Base-by-base conservation (phyloP, 495 filamentous ascomycete species). In the Patellaria atrata region DNA sequence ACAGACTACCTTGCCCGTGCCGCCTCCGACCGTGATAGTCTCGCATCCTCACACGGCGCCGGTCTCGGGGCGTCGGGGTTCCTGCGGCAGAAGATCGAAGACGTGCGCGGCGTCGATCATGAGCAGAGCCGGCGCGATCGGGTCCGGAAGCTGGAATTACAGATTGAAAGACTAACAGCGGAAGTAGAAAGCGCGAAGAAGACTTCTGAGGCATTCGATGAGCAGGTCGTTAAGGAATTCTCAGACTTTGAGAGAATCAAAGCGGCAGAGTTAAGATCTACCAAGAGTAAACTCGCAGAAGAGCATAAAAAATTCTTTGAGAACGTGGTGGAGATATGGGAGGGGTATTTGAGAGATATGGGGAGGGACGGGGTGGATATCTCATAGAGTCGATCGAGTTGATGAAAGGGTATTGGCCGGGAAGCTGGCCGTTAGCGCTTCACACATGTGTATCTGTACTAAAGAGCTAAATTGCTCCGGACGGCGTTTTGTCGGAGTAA, bases 171-270 rank as follows among this genome's bases (percentile, higher is more conserved):
- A 53, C 63, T 97, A 27, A 91, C 82, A 19, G 63, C 72, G 11
- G 91, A 87, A 52, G 84, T 89, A 1, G 89, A 96, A 51, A 68
- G 72, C 2, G 82, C 91, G 21, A 81, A 80, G 57, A 76, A 71
- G 40, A 75, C 74, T 9, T 79, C 74, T 1, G 83, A 94, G 49
- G 74, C 72, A 48, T 96, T 96, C 43, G 89, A 91, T 55, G 84
- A 94, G 47, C 82, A 94, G 59, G 85, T 93, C 15, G 75, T 94
- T 5, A 77, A 76, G 31, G 89, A 97, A 62, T 81, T 93, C 2
- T 72, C 65, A 10, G 86, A 92, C 53, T 97, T 97, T 54, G 89
- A 96, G 61, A 71, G 85, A 27, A 94, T 96, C 67, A 97, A 97
- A 60, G 73, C 79, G 18, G 65, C 79, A 34, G 89, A 97, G 63